These are phyloP conservation scores for Carex cristatella DNA, from an alignment of 176 grass and related monocot genomes.

Conservation along the genomic window DNA sequence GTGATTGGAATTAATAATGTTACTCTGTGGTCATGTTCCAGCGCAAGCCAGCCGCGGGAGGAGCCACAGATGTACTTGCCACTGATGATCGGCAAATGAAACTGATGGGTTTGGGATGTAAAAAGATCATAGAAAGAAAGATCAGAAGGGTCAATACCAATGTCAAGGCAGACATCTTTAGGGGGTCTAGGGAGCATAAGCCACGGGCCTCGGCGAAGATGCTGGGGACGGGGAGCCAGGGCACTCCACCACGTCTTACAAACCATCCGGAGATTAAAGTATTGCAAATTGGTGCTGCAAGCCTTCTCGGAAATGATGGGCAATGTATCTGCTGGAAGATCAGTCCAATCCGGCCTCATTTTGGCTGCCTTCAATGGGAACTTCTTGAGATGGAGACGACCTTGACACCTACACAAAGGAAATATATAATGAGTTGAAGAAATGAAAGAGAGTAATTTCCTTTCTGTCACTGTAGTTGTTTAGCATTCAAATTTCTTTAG, in stretches of 20 bases:
- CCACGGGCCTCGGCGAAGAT: not conserved
- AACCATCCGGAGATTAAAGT: not conserved
- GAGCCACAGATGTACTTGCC: not conserved
- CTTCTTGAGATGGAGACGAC: not conserved
- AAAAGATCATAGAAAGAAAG: slow-evolving; percentile 12
- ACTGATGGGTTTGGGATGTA: not conserved
- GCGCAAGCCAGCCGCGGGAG: not conserved
- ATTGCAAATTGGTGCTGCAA: not conserved
- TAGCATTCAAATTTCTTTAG: not conserved
- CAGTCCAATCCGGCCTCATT: not conserved
- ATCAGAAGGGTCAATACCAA: not conserved
- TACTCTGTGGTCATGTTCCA: not conserved
- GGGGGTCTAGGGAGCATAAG: not conserved
- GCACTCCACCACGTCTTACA: slow-evolving; percentile 8
- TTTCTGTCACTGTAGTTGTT: not conserved
- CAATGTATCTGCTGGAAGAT: not conserved
- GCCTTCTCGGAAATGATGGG: not conserved
- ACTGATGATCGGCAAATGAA: not conserved
- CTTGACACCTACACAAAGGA: not conserved
- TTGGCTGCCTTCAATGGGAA: not conserved
- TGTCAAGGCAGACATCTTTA: not conserved
- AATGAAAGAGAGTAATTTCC: not conserved
- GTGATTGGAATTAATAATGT: not conserved
- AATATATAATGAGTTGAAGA: not conserved
- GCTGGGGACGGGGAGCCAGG: not conserved